These are phyloP conservation scores for Debaryomycetaceae sp. DNA, from an alignment of 1,139 yeast genomes.

Conservation along the genomic window DNA sequence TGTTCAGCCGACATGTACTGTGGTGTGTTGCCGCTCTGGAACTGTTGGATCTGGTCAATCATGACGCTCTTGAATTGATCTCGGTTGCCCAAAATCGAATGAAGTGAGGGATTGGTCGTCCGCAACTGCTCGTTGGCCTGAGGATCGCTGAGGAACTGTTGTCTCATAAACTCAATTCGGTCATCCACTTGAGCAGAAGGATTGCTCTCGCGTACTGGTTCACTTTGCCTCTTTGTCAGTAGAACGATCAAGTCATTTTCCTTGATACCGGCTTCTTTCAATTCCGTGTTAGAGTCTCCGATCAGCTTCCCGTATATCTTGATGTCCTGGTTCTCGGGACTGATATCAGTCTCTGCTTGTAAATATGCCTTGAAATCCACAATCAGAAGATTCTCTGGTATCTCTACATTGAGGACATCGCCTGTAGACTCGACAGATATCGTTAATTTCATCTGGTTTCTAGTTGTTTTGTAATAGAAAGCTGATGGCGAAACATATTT, in stretches of 20 bases:
- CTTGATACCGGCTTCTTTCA: conserved; percentile 45
- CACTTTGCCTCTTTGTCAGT: conserved; percentile 10
- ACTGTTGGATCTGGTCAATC: conserved; percentile 25
- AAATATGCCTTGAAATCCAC: conserved; percentile 73
- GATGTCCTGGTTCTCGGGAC: conserved; percentile 45
- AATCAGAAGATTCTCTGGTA: conserved; percentile 61
- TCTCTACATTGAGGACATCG: conserved; percentile 44
- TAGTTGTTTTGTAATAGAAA: background rate
- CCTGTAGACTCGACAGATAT: conserved; percentile 30
- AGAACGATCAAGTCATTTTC: conserved; percentile 58
- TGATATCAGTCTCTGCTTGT: conserved; percentile 67
- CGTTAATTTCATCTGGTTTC: conserved; percentile 31
- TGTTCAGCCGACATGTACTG: conserved; percentile 12
- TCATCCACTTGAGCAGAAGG: conserved; percentile 21
- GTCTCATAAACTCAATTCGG: conserved; percentile 51
- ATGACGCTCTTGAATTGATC: conserved; percentile 48
- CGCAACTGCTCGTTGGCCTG: conserved; percentile 30
- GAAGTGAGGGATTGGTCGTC: conserved; percentile 40
- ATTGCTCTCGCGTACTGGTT: conserved; percentile 8
- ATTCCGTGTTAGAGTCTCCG: conserved; percentile 25
- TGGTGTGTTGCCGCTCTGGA: conserved; percentile 10
- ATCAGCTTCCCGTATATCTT: conserved; percentile 45
- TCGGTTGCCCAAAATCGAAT: conserved; percentile 48
- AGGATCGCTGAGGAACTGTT: conserved; percentile 42
- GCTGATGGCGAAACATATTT: conserved; percentile 2